These are phyloP conservation scores for Bipolaris victoriae DNA, from an alignment of 2,329 filamentous ascomycete species.

Conservation along the genomic window DNA sequence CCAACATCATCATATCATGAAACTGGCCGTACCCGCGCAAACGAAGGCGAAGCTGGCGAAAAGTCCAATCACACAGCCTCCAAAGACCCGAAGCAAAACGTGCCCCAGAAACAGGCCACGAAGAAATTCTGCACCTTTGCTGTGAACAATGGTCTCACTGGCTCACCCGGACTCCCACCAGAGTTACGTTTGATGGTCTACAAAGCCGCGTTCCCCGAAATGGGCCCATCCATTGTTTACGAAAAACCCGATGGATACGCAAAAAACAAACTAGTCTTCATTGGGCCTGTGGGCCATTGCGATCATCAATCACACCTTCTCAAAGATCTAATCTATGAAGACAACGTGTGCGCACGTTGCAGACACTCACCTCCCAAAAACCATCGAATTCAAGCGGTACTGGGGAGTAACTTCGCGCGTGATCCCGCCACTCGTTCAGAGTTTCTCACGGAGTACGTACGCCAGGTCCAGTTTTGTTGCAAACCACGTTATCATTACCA, in stretches of 20 bases:
- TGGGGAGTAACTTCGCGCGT: background rate
- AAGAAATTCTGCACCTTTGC: background rate
- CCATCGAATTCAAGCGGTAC: background rate
- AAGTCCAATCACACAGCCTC: background rate
- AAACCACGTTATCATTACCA: background rate
- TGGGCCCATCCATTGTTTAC: background rate
- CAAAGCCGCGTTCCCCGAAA: conserved; percentile 2
- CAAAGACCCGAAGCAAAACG: background rate
- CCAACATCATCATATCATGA: background rate
- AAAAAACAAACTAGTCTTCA: background rate
- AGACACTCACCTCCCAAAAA: too few relatives aligned
- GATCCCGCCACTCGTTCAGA: background rate
- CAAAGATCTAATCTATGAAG: background rate
- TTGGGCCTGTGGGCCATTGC: background rate
- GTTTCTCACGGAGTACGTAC: background rate
- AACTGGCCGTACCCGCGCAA: too few relatives aligned
- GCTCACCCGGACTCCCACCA: background rate
- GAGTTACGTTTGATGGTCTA: background rate
- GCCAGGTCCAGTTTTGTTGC: background rate
- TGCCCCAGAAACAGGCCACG: background rate
- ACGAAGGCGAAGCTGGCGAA: background rate
- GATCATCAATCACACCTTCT: too few relatives aligned
- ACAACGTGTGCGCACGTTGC: background rate
- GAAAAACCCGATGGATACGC: background rate
- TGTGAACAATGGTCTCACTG: background rate